Percentiles rank a stretch among this genome's conserved stretches.
These are phyloP conservation scores for Leptographium lundbergii DNA, from an alignment of 2,329 filamentous ascomycete genomes.

Conservation along the genomic window DNA sequence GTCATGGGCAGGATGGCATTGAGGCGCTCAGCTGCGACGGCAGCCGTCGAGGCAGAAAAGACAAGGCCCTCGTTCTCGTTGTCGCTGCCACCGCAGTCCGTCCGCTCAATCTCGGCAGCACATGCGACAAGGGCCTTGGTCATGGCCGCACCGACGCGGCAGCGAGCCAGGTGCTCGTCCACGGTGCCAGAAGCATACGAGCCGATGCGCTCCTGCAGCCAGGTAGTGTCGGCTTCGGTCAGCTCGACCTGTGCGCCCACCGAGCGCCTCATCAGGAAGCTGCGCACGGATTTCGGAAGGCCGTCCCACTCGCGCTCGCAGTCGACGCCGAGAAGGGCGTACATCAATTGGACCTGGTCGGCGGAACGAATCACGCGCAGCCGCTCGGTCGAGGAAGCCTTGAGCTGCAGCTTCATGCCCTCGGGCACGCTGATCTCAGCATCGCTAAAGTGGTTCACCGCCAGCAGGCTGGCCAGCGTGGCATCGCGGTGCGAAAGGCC, in stretches of 20 bases:
- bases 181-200: neutral
- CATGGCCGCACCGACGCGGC: conserved; percentile 3
- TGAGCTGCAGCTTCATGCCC: conserved; percentile 11
- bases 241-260: neutral
- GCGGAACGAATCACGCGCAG: conserved; percentile 5
- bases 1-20: neutral
- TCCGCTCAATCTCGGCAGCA: neutral
- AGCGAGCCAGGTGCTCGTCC: conserved; percentile 5
- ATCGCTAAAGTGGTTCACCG: conserved; percentile 4
- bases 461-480: neutral
- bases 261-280: neutral
- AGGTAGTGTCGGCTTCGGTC: neutral
- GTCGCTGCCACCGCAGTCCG: neutral
- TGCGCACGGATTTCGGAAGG: conserved; percentile 7
- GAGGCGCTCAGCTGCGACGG: neutral
- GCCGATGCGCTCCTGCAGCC: neutral
- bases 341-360: conserved; percentile 8
- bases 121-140: neutral
- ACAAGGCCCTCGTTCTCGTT: neutral
- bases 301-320: conserved; percentile 13
- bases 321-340: conserved; percentile 12
- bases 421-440: conserved; percentile 9
- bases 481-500: conserved; percentile 13
- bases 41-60: neutral
- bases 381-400: conserved; percentile 8